Conservation (phyloP, 1,139 yeast species). For the Candida sanyaensis region DNA sequence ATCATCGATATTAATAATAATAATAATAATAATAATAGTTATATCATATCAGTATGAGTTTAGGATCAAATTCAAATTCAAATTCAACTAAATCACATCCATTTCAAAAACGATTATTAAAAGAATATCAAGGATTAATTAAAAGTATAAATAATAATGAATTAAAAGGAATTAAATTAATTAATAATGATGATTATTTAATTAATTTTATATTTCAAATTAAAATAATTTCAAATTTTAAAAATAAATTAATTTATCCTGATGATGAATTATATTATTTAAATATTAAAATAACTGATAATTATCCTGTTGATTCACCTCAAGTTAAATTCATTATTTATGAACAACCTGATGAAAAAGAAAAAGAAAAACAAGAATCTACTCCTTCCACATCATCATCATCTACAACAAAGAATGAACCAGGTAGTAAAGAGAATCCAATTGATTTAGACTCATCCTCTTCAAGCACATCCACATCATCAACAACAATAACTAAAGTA, state of each 20-base stretch:
- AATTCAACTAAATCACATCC: slow-evolving; percentile 20
- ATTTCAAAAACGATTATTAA: slow-evolving; percentile 41
- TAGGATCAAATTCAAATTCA: no score
- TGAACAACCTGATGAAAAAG: no score
- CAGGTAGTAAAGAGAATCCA: slow-evolving; percentile 1
- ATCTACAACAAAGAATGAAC: neutral
- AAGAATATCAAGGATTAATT: slow-evolving; percentile 32
- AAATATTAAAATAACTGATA: slow-evolving; percentile 39
- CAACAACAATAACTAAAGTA: neutral
- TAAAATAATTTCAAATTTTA: slow-evolving; percentile 19
- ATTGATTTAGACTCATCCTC: neutral
- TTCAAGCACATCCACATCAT: no score
- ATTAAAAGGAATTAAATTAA: slow-evolving; percentile 32
- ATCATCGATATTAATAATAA: no score
- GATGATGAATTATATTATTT: slow-evolving; percentile 33
- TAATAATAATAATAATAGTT: no score
- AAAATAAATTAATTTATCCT: slow-evolving; percentile 30
- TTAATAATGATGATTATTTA: slow-evolving; percentile 24
- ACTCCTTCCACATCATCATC: neutral
- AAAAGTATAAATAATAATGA: slow-evolving; percentile 17
- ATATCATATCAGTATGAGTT: no score
- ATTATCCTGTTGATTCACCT: slow-evolving; percentile 69
- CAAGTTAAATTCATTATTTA: slow-evolving; percentile 52
- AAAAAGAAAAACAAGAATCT: slow-evolving; percentile 12
- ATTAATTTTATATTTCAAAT: slow-evolving; percentile 25